Conservation (phyloP, 176 grass and related monocot genomes). For the Alloteropsis semialata region DNA sequence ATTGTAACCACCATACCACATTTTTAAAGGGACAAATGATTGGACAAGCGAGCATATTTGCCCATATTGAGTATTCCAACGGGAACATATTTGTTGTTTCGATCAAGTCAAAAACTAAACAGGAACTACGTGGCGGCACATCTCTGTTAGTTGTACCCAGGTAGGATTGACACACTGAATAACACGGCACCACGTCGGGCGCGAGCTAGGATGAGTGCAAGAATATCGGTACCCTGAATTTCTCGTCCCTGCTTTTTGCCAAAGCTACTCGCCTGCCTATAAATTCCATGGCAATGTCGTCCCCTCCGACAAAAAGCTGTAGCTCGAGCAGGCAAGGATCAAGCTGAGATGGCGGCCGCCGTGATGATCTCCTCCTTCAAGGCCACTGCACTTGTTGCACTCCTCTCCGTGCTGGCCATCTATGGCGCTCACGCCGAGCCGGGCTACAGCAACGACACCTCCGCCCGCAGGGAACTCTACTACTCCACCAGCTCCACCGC, state of each 20-base stretch:
- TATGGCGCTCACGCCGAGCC: background rate
- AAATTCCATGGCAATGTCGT: constrained; percentile 22
- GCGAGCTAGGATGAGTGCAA: background rate
- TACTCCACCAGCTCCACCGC: background rate
- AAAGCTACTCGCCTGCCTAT: background rate
- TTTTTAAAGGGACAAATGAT: background rate
- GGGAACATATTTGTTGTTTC: background rate
- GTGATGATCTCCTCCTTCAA: background rate
- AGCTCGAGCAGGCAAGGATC: background rate
- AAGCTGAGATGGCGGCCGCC: background rate
- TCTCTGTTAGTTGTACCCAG: background rate
- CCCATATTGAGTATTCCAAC: background rate
- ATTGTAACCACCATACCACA: background rate
- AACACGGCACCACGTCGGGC: constrained; percentile 26
- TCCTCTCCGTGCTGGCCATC: background rate
- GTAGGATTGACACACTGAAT: background rate
- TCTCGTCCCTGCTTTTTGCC: background rate
- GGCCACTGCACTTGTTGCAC: background rate
- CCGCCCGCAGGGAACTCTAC: background rate
- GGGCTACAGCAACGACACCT: background rate
- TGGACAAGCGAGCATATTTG: background rate
- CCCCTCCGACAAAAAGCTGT: background rate
- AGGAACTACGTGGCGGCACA: constrained; percentile 19
- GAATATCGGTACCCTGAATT: background rate
- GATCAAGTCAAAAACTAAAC: no score